phyloP scores from a whole-genome alignment of 2,329 filamentous ascomycete genomes.

The Paecilomyces niveus region DNA sequence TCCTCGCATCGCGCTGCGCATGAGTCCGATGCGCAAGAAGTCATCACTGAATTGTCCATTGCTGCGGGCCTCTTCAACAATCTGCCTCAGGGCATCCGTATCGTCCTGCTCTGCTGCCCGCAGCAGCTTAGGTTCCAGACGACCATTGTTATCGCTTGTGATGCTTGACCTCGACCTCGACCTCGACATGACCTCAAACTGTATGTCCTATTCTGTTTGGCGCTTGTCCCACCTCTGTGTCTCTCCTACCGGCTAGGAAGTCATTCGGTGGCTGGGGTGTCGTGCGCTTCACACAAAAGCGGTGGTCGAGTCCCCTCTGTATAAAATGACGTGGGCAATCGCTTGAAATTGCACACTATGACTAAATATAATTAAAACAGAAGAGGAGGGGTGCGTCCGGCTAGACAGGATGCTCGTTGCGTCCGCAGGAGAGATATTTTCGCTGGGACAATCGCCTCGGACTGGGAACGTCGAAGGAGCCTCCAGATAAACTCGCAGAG shows the following conservation, averaged over 20 bases:
- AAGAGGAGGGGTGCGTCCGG: neutral
- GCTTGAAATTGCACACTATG: neutral
- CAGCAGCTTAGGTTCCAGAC: constrained; percentile 36
- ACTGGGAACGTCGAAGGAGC: neutral
- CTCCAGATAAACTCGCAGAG: neutral
- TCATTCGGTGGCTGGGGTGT: neutral
- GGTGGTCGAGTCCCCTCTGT: neutral
- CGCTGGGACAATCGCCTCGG: neutral
- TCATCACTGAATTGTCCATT: constrained; percentile 29
- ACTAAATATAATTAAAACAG: neutral
- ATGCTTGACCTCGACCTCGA: constrained; percentile 18
- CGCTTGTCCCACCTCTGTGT: neutral
- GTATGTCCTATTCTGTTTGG: neutral
- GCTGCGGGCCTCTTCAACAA: constrained; percentile 25
- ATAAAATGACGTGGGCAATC: neutral
- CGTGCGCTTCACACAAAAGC: neutral
- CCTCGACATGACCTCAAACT: constrained; percentile 2
- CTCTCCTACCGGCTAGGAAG: neutral
- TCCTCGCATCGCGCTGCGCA: constrained; percentile 34
- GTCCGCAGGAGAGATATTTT: neutral
- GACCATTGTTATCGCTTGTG: constrained; percentile 28
- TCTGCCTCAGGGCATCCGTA: constrained; percentile 21
- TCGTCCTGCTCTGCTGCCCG: constrained; percentile 33
- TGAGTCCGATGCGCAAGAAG: constrained; percentile 33
- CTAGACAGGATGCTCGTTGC: neutral